These are phyloP conservation scores for Daphne laureola DNA, from an alignment of 441 rosid species.

Conservation along the genomic window DNA sequence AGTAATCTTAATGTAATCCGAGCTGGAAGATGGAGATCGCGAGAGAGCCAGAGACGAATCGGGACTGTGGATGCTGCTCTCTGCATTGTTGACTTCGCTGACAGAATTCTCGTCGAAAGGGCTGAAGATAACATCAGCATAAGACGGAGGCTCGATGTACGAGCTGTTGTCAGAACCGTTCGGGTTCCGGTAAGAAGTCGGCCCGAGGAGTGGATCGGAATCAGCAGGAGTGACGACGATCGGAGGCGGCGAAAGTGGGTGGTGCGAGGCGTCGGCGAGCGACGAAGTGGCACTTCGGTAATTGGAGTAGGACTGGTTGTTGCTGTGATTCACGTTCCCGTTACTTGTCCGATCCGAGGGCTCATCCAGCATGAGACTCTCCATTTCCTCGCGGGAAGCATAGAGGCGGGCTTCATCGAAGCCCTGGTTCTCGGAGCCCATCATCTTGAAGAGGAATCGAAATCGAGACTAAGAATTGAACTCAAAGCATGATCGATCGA, in stretches of 20 bases:
- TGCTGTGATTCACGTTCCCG: slow-evolving; percentile 19
- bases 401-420: slow-evolving; percentile 40
- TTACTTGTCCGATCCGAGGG: slow-evolving; percentile 17
- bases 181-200: slow-evolving; percentile 31
- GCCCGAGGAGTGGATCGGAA: slow-evolving; percentile 60
- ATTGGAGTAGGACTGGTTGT: slow-evolving; percentile 33
- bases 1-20: slow-evolving; percentile 55
- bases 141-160: slow-evolving; percentile 78
- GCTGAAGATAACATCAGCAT: slow-evolving; percentile 66
- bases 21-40: slow-evolving; percentile 42
- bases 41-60: slow-evolving; percentile 35
- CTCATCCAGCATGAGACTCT: slow-evolving; percentile 55
- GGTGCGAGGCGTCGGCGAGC: slow-evolving; percentile 29
- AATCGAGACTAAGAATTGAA: too few relatives aligned
- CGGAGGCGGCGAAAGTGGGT: slow-evolving; percentile 47
- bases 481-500: too few relatives aligned
- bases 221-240: slow-evolving; percentile 35
- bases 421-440: slow-evolving; percentile 67
- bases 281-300: slow-evolving; percentile 61
- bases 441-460: slow-evolving; percentile 34
- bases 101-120: slow-evolving; percentile 50
- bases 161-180: slow-evolving; percentile 29
- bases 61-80: slow-evolving; percentile 25
- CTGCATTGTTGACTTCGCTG: slow-evolving; percentile 47
- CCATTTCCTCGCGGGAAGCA: slow-evolving; percentile 63